A percentile compares a stretch with the other conserved stretches of the same genome.
These are phyloP conservation scores for Daldinia loculata DNA, from an alignment of 495 filamentous ascomycete species.

Conservation along the genomic window DNA sequence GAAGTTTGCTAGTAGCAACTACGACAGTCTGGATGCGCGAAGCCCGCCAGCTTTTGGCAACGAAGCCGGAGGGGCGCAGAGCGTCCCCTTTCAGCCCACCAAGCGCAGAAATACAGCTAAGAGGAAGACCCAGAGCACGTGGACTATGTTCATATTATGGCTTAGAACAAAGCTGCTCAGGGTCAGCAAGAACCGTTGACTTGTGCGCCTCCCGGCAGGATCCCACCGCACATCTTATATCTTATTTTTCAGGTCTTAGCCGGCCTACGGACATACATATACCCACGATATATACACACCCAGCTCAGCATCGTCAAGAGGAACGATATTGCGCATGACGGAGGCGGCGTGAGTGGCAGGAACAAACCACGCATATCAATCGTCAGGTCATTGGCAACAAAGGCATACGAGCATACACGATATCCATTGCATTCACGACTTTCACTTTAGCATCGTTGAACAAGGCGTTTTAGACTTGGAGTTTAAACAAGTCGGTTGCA, in stretches of 20 bases:
- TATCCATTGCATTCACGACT: conserved; percentile 41
- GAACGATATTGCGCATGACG: conserved; percentile 6
- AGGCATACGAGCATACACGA: conserved; percentile 36
- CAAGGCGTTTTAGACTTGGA: conserved; percentile 33
- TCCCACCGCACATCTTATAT: not conserved
- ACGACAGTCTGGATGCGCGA: conserved; percentile 51
- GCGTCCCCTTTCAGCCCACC: conserved; percentile 48
- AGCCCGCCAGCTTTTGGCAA: conserved; percentile 37
- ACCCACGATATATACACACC: conserved; percentile 20
- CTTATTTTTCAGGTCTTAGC: not conserved
- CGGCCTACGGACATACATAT: conserved; percentile 15
- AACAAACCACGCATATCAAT: conserved; percentile 8
- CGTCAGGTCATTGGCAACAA: conserved; percentile 6
- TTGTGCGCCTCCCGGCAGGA: not conserved
- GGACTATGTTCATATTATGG: conserved; percentile 65
- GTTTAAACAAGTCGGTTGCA: conserved; percentile 30
- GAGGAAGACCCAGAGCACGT: conserved; percentile 61
- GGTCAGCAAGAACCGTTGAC: conserved; percentile 42
- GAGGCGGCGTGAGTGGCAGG: conserved; percentile 5
- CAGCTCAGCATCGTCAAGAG: conserved; percentile 6
- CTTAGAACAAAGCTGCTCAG: conserved; percentile 61
- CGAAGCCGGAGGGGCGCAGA: conserved; percentile 41
- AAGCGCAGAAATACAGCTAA: conserved; percentile 56
- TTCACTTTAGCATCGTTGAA: conserved; percentile 28
- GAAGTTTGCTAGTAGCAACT: conserved; percentile 52